Evolutionary conservation across 192 early-diverging fungal genomes (phyloP), one percentile per base, ranked within the genome.

Genomic region (Chytriomyces confervae): DNA sequence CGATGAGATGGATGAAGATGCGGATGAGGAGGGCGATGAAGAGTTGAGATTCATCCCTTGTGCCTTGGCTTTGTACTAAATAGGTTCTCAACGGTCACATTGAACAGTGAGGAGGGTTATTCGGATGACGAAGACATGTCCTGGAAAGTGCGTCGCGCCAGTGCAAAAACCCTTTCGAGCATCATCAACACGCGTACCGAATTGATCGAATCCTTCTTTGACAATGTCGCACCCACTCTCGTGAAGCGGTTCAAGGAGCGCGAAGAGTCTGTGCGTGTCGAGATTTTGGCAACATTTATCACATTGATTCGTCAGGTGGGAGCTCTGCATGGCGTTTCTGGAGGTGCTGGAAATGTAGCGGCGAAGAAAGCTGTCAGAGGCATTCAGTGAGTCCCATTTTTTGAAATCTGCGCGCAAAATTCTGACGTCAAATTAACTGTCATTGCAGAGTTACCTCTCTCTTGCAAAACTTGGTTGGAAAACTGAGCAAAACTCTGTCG

Each of bases 41-140:
- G 91, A 90, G 9, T 69, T 47, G 29, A 47, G 46, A n/a, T 48
- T 48, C n/a, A 46, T 69, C 13, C 43, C 5, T 69, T 20, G 18
- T 13, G 1, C 43, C 18, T 44, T 27, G 16, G 23, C 24, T 27
- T 44, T 36, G 43, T 3, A 13, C 24, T 36, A 36, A 36, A 36
- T 36, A 36, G 4, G 36, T 36, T 66, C 64, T 66, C 64, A n/a
- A 69, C 1, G 24, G 0, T 49, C 47, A 3, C 27, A 57, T 50
- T 11, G 0, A 16, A 20, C 18, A 73, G 69, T 0, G 65, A 81
- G 69, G 86, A 84, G 43, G 92, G 92, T 66, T 94, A 92, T 81
- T 93, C 92, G 6, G 95, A 96, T 68, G 94, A 96, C 53, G 95
- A 96, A 63, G 95, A 96, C 74, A 86, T 96, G 72, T 94, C 93